Evolutionary conservation across 495 filamentous ascomycete species (phyloP).

Genomic region (Evernia prunastri): DNA sequence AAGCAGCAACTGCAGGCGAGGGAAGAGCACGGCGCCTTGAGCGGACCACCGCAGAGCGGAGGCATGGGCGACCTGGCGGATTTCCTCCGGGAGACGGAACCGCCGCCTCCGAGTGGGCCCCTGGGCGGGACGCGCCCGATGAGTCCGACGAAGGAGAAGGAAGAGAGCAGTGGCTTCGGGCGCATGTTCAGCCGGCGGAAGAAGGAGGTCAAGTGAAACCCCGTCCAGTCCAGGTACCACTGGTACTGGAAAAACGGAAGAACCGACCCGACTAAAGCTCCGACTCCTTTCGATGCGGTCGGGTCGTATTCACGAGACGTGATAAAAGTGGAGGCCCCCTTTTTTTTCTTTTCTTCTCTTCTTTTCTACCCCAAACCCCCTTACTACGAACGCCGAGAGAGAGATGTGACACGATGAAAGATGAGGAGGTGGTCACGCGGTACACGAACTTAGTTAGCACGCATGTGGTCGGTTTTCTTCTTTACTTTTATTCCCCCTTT

Average conservation of each 20-base stretch:
- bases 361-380: too few relatives aligned
- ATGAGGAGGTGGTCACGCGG: neutral
- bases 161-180: conserved; percentile 17
- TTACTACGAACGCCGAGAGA: neutral
- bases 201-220: conserved; percentile 5
- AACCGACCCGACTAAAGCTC: neutral
- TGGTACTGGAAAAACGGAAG: neutral
- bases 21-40: conserved; percentile 28
- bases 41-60: conserved; percentile 30
- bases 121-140: conserved; percentile 11
- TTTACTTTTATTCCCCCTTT: neutral
- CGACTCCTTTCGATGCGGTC: too few relatives aligned
- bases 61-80: conserved; percentile 70
- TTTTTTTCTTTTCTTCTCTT: too few relatives aligned
- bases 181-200: conserved; percentile 16
- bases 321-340: too few relatives aligned
- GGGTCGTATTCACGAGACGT: too few relatives aligned
- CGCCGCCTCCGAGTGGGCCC: conserved; percentile 44
- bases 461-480: too few relatives aligned
- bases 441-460: neutral
- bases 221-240: neutral
- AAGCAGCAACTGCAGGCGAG: conserved; percentile 34
- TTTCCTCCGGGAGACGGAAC: conserved; percentile 70
- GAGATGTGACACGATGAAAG: neutral
- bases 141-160: conserved; percentile 18